Percentiles rank a stretch among this genome's conserved stretches.
Evolutionary conservation across 129 eudicot species (phyloP).

Genomic region (Centaurea solstitialis): DNA sequence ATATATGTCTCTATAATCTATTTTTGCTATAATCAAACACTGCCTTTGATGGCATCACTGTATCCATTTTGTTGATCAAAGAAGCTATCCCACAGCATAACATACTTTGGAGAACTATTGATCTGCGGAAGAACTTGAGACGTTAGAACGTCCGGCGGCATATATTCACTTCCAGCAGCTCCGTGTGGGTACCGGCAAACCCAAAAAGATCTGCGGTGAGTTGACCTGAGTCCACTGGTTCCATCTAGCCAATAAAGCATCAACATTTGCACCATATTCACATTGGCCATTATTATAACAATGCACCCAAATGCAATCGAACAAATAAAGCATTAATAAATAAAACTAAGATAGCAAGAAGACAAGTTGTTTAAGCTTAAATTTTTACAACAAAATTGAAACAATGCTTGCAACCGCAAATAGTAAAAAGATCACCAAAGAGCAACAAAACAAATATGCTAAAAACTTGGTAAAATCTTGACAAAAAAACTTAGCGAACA

Average conservation of each 20-base stretch:
- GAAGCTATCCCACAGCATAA: conserved; percentile 72
- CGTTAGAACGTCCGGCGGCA: conserved; percentile 53
- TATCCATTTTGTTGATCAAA: conserved; percentile 42
- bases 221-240: conserved; percentile 52
- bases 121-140: conserved; percentile 60
- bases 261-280: conserved; percentile 37
- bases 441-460: not conserved
- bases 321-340: conserved; percentile 5
- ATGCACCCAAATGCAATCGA: conserved; percentile 79
- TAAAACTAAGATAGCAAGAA: not conserved
- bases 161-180: conserved; percentile 57
- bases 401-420: too few relatives aligned
- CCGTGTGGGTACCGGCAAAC: conserved; percentile 57
- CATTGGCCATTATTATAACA: conserved; percentile 63
- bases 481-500: not conserved
- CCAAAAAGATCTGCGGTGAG: conserved; percentile 52
- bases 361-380: not conserved
- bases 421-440: too few relatives aligned
- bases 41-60: conserved; percentile 48
- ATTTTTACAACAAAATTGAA: not conserved
- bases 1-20: too few relatives aligned
- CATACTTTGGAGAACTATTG: conserved; percentile 58
- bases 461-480: not conserved
- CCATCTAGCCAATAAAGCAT: conserved; percentile 53
- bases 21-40: conserved; percentile 16